Evolutionary conservation across 495 filamentous ascomycete species (phyloP).

Genomic region (Aspergillus sparsus): DNA sequence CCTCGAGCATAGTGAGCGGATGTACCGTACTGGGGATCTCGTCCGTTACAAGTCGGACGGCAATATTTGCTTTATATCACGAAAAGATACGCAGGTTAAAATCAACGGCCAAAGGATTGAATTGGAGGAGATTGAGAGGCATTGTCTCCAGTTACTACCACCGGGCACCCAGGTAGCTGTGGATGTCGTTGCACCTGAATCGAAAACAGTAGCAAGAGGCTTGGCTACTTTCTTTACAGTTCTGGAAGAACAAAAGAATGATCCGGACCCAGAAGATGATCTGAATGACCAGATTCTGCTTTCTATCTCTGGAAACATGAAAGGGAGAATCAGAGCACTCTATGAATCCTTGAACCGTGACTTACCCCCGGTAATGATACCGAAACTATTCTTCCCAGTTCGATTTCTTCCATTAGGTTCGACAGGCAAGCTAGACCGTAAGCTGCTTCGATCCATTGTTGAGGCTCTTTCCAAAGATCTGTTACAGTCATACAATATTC

Average conservation of each 20-base stretch:
- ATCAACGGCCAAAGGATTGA: conserved; percentile 67
- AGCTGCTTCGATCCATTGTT: conserved; percentile 49
- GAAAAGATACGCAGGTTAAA: conserved; percentile 67
- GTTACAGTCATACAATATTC: conserved; percentile 42
- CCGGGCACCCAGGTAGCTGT: conserved; percentile 41
- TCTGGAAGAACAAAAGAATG: conserved; percentile 14
- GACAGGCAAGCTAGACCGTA: conserved; percentile 64
- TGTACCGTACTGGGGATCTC: conserved; percentile 55
- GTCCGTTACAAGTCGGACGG: conserved; percentile 57
- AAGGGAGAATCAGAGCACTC: conserved; percentile 35
- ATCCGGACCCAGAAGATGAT: conserved; percentile 25
- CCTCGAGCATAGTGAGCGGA: conserved; percentile 33
- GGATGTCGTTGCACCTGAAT: conserved; percentile 44
- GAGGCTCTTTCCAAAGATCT: conserved; percentile 42
- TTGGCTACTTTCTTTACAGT: conserved; percentile 48
- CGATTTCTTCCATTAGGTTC: conserved; percentile 54
- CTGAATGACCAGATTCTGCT: conserved; percentile 30
- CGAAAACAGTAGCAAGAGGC: conserved; percentile 37
- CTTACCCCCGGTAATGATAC: conserved; percentile 60
- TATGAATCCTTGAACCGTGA: conserved; percentile 36
- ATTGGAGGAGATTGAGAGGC: conserved; percentile 65
- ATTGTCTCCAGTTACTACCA: conserved; percentile 39
- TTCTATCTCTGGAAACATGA: conserved; percentile 34
- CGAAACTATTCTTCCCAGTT: conserved; percentile 61
- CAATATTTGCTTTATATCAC: conserved; percentile 53